These are phyloP conservation scores for Phanerochaete carnosa DNA, from an alignment of 768 basidiomycete genomes.

Conservation along the genomic window DNA sequence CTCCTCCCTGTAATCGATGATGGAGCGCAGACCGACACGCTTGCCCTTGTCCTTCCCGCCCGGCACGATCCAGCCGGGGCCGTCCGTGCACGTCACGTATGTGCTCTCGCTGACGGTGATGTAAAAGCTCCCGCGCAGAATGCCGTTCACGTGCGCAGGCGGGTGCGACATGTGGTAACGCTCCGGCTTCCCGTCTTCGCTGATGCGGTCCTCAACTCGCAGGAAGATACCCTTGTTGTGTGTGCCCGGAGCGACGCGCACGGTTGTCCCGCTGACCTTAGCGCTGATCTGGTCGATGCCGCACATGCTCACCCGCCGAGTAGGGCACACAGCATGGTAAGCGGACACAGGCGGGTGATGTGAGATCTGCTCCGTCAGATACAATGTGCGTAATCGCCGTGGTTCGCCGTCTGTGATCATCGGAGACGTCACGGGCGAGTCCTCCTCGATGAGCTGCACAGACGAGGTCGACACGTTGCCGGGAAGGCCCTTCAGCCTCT, in stretches of 20 bases:
- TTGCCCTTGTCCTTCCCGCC: conserved; percentile 23
- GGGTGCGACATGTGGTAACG: conserved; percentile 89
- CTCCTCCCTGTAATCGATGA: conserved; percentile 98
- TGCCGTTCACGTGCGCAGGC: conserved; percentile 84
- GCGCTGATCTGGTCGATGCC: conserved; percentile 95
- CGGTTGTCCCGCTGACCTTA: conserved; percentile 82
- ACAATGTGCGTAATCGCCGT: conserved; percentile 64
- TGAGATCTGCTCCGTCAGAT: conserved; percentile 90
- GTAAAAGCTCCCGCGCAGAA: conserved; percentile 89
- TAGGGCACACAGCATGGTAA: conserved; percentile 75
- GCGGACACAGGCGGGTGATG: conserved; percentile 96
- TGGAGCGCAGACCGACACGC: conserved; percentile 54
- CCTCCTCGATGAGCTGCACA: conserved; percentile 27
- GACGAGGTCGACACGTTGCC: conserved; percentile 31
- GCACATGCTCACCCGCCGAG: conserved; percentile 62
- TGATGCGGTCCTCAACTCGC: conserved; percentile 46
- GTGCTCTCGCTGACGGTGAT: conserved; percentile 80
- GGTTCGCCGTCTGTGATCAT: conserved; percentile 16
- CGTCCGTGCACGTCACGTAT: conserved; percentile 77
- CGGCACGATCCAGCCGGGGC: conserved; percentile 18
- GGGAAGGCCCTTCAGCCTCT: conserved; percentile 3
- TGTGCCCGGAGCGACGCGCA: conserved; percentile 79
- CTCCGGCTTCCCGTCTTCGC: conserved; percentile 74
- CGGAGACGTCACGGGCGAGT: conserved; percentile 25
- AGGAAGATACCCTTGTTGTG: conserved; percentile 90